phyloP scores from a whole-genome alignment of 2,329 filamentous ascomycete species.

The Beauveria pseudobassiana region DNA sequence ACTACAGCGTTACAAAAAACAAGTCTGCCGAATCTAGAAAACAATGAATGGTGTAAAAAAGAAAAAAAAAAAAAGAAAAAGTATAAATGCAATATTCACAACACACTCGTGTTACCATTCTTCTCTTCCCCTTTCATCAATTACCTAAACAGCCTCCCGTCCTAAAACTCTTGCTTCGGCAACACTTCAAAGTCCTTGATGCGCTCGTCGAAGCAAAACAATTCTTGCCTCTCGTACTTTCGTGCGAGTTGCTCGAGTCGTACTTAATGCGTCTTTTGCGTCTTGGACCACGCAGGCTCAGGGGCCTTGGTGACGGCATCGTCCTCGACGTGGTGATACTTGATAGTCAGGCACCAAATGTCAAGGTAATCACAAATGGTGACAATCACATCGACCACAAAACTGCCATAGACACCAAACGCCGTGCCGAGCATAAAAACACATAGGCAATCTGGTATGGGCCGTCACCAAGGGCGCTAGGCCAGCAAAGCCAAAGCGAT shows the following conservation, averaged over 20 bases:
- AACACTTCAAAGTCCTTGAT: neutral
- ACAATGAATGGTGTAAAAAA: neutral
- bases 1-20: neutral
- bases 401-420: constrained; percentile 91
- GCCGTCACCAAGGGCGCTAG: constrained; percentile 63
- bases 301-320: constrained; percentile 1
- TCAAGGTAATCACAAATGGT: constrained; percentile 97
- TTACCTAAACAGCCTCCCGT: too few species aligned
- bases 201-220: neutral
- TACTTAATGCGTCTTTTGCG: constrained; percentile 8
- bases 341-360: constrained; percentile 98
- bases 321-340: constrained; percentile 59
- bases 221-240: neutral
- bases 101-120: neutral
- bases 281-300: constrained; percentile 11
- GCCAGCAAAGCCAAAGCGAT: constrained; percentile 60
- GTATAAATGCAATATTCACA: neutral
- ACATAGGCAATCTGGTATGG: constrained; percentile 90
- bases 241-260: neutral
- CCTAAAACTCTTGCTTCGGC: neutral
- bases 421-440: constrained; percentile 81
- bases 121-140: neutral
- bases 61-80: neutral
- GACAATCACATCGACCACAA: constrained; percentile 93
- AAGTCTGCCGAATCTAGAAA: too few species aligned